phyloP scores from a whole-genome alignment of 495 filamentous ascomycete genomes.

The Filosporella fistucella region DNA sequence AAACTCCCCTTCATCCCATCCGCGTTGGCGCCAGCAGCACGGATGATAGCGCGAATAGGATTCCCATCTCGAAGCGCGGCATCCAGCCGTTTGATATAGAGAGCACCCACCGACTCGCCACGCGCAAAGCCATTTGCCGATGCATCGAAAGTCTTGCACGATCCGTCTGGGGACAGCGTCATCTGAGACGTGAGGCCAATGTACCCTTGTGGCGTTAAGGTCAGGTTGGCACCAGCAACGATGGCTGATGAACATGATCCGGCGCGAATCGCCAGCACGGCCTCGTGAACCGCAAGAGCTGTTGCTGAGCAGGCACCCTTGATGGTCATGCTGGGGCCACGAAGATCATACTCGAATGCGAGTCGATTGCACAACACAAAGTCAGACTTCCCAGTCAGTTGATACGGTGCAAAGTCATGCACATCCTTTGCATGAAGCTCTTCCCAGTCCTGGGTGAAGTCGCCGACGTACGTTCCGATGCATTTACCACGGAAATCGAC shows the following conservation, averaged over 20 bases:
- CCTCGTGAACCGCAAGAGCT: neutral
- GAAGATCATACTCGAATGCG: slow-evolving; percentile 48
- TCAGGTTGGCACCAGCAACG: slow-evolving; percentile 3
- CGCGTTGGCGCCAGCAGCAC: neutral
- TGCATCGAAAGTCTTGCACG: neutral
- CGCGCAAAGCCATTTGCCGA: neutral
- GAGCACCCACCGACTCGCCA: neutral
- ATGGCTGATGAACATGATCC: slow-evolving; percentile 1
- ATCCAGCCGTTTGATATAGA: neutral
- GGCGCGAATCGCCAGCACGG: neutral
- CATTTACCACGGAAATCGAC: slow-evolving; percentile 22
- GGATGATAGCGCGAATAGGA: neutral
- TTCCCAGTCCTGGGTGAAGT: slow-evolving; percentile 30
- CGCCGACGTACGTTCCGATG: slow-evolving; percentile 25
- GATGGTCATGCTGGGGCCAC: slow-evolving; percentile 61
- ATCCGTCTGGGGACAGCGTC: neutral
- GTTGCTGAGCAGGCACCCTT: slow-evolving; percentile 81
- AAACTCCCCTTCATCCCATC: neutral
- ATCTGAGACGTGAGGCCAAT: slow-evolving; percentile 13
- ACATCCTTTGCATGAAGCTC: slow-evolving; percentile 29
- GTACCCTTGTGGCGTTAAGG: slow-evolving; percentile 27
- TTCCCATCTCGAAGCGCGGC: neutral
- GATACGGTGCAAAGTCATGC: slow-evolving; percentile 30
- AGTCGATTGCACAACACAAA: slow-evolving; percentile 57
- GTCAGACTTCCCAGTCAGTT: slow-evolving; percentile 33